Base-by-base conservation (phyloP, 768 basidiomycete genomes). In the Termitomyces sp. region DNA sequence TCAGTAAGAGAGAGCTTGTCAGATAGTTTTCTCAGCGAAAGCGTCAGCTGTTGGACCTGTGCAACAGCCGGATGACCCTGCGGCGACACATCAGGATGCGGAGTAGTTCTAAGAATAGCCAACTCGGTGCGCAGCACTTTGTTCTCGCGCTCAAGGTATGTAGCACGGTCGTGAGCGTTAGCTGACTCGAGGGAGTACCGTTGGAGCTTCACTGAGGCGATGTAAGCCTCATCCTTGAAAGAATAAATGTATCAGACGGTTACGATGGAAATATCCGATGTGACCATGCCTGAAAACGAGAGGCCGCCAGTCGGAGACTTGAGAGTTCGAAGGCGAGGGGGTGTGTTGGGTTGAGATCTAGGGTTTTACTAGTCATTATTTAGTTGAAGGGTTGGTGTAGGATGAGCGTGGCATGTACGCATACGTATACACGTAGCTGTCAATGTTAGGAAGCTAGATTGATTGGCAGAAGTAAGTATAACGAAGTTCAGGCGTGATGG, bases 1-100 rank as follows among this genome's bases (percentile, higher is more conserved):
- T 91, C 90, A 0, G 86, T 83, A 10, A 79, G 64, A 0, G 78
- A 74, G 19, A 91, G 78, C 67, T 91, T 86, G 64, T 89, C 84
- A 3, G 82, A 85, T 32, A 89, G 73, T 21, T 79, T 80, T 7
- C 89, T 79, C 27, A 90, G 77, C 0, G 87, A 82, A 9, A 91
- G 77, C 0, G 87, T 84, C 51, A 91, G 76, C 56, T 91, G 71
- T 55, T 75, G 72, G 34, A 72, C 66, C 44, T 76, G 75, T 19
- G 67, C 51, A 12, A 63, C 63, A 9, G 70, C 68, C 34, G 68
- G 68, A 45, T 69, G 65, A 5, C 67, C 60, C 46, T 63, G 62
- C 11, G 61, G 56, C 5, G 61, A 63, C 23, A 64, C 70, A 7
- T 75, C 67, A 3, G 72, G 65, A 47, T 81, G 77, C 16, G 85